These are phyloP conservation scores for Chlorella sorokiniana DNA, from an alignment of 139 green algal genomes.

Conservation along the genomic window DNA sequence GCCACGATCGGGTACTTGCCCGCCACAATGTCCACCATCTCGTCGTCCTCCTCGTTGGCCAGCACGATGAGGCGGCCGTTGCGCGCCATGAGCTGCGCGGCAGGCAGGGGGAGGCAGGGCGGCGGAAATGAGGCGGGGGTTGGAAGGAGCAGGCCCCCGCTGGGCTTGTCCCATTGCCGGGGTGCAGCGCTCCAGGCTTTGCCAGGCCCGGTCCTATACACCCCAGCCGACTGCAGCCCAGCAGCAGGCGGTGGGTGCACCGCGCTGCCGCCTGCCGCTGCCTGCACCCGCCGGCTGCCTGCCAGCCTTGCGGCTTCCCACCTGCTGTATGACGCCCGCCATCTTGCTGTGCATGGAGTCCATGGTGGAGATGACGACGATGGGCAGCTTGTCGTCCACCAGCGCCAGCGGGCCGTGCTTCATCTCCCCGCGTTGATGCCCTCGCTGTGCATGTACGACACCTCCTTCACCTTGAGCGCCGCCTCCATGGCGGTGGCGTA, in stretches of 20 bases:
- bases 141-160: background rate
- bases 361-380: conserved; percentile 86
- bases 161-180: no score
- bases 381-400: conserved; percentile 90
- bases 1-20: conserved; percentile 49
- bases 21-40: conserved; percentile 45
- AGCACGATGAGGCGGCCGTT: conserved; percentile 80
- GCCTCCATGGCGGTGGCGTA: conserved; percentile 80
- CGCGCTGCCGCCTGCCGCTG: background rate
- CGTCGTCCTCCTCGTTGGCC: conserved; percentile 73
- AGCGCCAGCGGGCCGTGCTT: conserved; percentile 98
- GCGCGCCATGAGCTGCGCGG: conserved; percentile 71
- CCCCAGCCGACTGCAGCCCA: no score
- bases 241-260: no score
- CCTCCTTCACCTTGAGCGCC: conserved; percentile 83
- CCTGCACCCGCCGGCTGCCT: background rate
- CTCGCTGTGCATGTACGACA: conserved; percentile 94
- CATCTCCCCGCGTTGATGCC: conserved; percentile 99
- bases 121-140: no score
- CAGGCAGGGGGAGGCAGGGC: background rate
- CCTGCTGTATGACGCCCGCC: conserved; percentile 89
- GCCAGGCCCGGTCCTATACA: no score
- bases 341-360: conserved; percentile 85
- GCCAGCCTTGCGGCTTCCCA: background rate
- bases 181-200: no score